A percentile compares a stretch with the other conserved stretches of the same genome.
Evolutionary conservation across 306 rosid species (phyloP).

Genomic region (Prunus padus): DNA sequence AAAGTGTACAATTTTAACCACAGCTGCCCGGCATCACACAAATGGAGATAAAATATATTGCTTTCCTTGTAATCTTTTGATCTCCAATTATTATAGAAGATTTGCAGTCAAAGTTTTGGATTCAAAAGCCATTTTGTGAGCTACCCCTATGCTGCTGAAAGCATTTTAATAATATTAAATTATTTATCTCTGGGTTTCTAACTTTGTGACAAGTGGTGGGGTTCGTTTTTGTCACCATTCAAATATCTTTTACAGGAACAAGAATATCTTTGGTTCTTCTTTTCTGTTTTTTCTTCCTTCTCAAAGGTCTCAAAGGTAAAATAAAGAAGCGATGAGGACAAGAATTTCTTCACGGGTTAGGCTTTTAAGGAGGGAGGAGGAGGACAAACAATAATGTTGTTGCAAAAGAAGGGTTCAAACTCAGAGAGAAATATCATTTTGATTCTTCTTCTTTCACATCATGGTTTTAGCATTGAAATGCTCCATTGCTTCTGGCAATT

Average conservation of each 20-base stretch:
- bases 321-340: constrained; percentile 20
- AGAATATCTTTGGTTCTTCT: background rate
- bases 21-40: too few species aligned
- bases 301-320: background rate
- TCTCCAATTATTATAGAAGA: constrained; percentile 20
- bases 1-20: background rate
- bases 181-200: constrained; percentile 11
- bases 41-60: background rate
- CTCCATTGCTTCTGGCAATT: background rate
- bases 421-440: constrained; percentile 24
- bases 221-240: constrained; percentile 39
- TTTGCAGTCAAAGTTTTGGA: constrained; percentile 33
- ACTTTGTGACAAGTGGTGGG: constrained; percentile 28
- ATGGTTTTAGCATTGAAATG: constrained; percentile 4
- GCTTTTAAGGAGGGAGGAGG: constrained; percentile 56
- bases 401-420: constrained; percentile 48
- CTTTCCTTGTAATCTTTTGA: background rate
- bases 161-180: constrained; percentile 31
- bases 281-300: background rate
- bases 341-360: constrained; percentile 45
- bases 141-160: constrained; percentile 34
- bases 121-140: constrained; percentile 26
- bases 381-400: constrained; percentile 41
- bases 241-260: constrained; percentile 32
- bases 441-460: constrained; percentile 15